phyloP scores from a whole-genome alignment of 441 rosid species.

The Raphanus hybrid region DNA sequence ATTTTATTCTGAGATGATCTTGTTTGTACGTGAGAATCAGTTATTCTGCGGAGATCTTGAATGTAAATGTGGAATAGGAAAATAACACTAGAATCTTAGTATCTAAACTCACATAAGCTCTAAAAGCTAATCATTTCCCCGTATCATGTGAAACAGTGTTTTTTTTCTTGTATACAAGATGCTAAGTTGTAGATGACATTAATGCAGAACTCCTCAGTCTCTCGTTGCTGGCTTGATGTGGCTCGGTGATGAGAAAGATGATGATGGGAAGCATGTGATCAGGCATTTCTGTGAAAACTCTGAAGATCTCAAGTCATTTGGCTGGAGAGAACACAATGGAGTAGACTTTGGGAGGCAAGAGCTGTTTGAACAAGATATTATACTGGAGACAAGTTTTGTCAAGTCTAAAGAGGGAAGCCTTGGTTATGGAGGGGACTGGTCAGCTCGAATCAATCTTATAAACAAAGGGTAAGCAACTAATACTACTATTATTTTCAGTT shows the following conservation, averaged over 20 bases:
- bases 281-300: conserved; percentile 91
- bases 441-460: conserved; percentile 64
- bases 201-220: conserved; percentile 79
- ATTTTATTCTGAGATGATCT: too few species aligned
- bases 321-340: conserved; percentile 93
- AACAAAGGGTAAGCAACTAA: conserved; percentile 50
- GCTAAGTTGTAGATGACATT: conserved; percentile 25
- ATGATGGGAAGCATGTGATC: conserved; percentile 68
- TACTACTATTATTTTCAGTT: not conserved
- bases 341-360: conserved; percentile 85
- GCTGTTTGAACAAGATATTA: conserved; percentile 71
- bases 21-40: not conserved
- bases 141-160: not conserved
- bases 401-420: conserved; percentile 72
- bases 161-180: not conserved
- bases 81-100: not conserved
- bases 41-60: not conserved
- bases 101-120: not conserved
- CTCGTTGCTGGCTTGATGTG: conserved; percentile 96
- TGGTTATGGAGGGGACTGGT: conserved; percentile 99
- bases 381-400: conserved; percentile 79
- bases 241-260: conserved; percentile 75
- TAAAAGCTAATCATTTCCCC: not conserved
- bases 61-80: not conserved
- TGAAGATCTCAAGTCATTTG: conserved; percentile 70